Evolutionary conservation across 345 rosid genomes (phyloP), one percentile per base, ranked within the genome.

Genomic region (Salix exigua): DNA sequence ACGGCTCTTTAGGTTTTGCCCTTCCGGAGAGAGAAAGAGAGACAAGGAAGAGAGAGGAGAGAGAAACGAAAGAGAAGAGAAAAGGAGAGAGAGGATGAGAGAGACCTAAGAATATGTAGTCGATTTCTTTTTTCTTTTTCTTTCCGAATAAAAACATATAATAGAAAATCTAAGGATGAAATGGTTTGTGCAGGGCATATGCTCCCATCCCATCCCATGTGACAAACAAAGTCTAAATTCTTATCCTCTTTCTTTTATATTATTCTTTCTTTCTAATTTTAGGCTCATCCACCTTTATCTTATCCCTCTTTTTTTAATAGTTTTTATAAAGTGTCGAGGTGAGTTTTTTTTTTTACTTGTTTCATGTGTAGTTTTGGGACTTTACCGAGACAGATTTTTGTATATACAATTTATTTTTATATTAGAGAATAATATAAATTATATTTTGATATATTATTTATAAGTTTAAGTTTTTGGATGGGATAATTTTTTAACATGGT

Each of bases 1-100:
- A 92, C 95, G 90, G 86, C 87, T 79, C 92, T 87, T 88, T 80
- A 86, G 91, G 97, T 89, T 90, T 90, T 86, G 87, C 87, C 86
- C 89, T 90, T 89, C 96, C 75, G 97, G 96, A 87, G 91, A 86
- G 88, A 86, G 88, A 85, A n/a, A 85, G 83, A 84, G 78, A 86
- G 77, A 76, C 65, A 78, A 66, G 48, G 82, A 74, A 26, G 86
- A 83, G 85, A 77, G 67, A 69, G 75, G 53, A 61, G 37, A 64
- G 44, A 44, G 69, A 30, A 23, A 53, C 35, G 33, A 12, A 51
- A 72, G 71, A 84, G 83, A 84, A 82, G 85, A 84, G 85, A 80
- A 85, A 88, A 70, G 26, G 42, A 66, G 68, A 78, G 71, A 82
- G 79, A 78, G 72, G 83, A 19, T n/a, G 21, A 75, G 50, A 75